Evolutionary conservation across 306 rosid species (phyloP), one percentile per base, ranked within the genome.

Genomic region (Cicer chorassanicum): DNA sequence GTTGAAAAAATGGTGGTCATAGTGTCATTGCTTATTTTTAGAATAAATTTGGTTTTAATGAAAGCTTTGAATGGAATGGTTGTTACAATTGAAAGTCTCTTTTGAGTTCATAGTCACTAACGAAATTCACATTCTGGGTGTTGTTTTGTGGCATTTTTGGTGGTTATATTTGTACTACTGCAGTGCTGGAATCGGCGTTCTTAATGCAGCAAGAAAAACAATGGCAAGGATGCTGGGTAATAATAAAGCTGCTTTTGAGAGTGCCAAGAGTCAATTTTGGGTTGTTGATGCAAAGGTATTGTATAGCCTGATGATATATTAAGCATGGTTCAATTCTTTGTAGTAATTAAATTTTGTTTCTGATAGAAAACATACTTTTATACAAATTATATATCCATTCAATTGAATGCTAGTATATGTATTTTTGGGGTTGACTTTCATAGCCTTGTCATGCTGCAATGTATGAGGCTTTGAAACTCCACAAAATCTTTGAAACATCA

Each of bases 221-320:
- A 95, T 95, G 99, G 97, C 99, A 80, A 95, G 99, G 87, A 92
- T 92, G 99, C 70, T 95, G 86, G 99, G 99, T 72, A 90, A 95
- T 79, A 95, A 86, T 82, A 92, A 90, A 82, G 24, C 67, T 66
- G 99, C 99, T 68, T 95, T 86, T 82, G 77, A 89, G 72, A 88
- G 96, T 82, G 99, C 99, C 14, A 78, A 82, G 81, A 89, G 97
- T 62, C 99, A 95, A 84, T 95, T 95, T 78, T 95, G 99, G 99
- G 90, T 95, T 75, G 98, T 95, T 70, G 98, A 95, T 83, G 99
- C 98, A 46, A 70, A 90, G 87, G 99, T 95, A 79, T 59, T 70
- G 61, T 24, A 8, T 51, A 59, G 19, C 51, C 9, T 78, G 50
- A 50, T 63, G 45, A 69, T 78, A 69, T 78, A 45, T 44, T 76